Conservation (phyloP, 768 basidiomycete species). For the Porpolomopsis calyptriformis region DNA sequence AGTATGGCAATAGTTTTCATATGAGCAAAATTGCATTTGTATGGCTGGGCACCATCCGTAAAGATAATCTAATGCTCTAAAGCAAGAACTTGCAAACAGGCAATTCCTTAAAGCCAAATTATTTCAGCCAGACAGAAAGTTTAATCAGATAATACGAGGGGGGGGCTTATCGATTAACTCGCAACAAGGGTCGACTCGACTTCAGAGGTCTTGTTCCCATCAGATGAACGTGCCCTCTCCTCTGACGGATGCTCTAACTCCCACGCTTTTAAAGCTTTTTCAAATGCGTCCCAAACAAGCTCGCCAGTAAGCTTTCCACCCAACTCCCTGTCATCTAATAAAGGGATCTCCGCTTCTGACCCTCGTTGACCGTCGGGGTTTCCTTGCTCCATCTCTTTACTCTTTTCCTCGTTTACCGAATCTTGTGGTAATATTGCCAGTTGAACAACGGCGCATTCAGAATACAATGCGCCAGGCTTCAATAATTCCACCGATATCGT, state of each 20-base stretch:
- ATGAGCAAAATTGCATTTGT: no score
- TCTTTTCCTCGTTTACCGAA: slow-evolving; percentile 15
- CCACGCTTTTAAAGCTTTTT: slow-evolving; percentile 57
- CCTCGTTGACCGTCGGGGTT: slow-evolving; percentile 12
- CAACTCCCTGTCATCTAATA: slow-evolving; percentile 55
- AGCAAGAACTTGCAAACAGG: no score
- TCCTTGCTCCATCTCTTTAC: slow-evolving; percentile 14
- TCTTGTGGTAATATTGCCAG: slow-evolving; percentile 26
- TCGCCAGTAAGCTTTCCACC: slow-evolving; percentile 62
- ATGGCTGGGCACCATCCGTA: no score
- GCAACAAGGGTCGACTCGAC: no score
- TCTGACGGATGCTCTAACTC: slow-evolving; percentile 21
- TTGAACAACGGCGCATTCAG: slow-evolving; percentile 59
- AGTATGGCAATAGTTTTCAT: no score
- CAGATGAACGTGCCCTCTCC: no score
- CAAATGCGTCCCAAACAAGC: slow-evolving; percentile 69
- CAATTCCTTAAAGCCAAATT: no score
- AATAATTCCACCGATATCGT: slow-evolving; percentile 48
- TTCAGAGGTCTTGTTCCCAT: no score
- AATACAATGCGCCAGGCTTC: slow-evolving; percentile 68
- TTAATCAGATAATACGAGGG: no score
- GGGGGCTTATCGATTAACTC: no score
- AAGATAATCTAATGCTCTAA: no score
- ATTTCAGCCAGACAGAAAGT: no score
- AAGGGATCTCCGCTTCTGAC: slow-evolving; percentile 18